Evolutionary conservation across 2,329 filamentous ascomycete genomes (phyloP), one percentile per base, ranked within the genome.

Genomic region (Claviceps quebecensis): DNA sequence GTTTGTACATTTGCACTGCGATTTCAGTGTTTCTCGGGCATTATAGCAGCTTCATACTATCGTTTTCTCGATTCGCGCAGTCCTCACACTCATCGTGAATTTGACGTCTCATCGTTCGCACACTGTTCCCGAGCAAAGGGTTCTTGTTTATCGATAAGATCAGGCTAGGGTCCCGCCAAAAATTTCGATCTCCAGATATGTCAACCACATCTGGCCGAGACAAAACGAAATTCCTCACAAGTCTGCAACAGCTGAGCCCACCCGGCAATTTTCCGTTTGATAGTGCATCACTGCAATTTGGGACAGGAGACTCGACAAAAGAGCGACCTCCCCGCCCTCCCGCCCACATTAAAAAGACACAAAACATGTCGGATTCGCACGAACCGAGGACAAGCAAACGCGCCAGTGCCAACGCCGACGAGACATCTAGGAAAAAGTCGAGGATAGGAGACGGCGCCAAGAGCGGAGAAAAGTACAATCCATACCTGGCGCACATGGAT

Each of bases 401-500:
- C 56, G 63, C 64, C 49, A 74, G 68, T 57, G 64, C 68, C 49
- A 72, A 75, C 54, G 59, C 62, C 47, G 71, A 73, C 48, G 69
- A 69, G 23, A 51, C 61, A 46, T 67, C 60, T 36, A 65, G 68
- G 54, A 73, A 73, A 58, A 76, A 73, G 64, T 62, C 65, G 43
- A 69, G 67, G 56, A 72, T 67, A 60, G 57, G 58, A 14, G 62
- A 63, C 29, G 29, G 29, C 39, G 63, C 63, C 37, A 62, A 63
- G 39, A 56, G 57, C 34, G 64, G 61, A 50, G 58, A 62, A 17
- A 68, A 67, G 56, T 65, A 77, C 64, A 97, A 97, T 66, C 87
- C 87, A 1, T 97, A 98, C 72, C 81, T 98, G 56, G 87, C 89
- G 52, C 93, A 98, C 69, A 85, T 86, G 80, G 82, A 91, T 68